Conservation (phyloP, 73 alveolate species). For the Stentor roeselii region DNA sequence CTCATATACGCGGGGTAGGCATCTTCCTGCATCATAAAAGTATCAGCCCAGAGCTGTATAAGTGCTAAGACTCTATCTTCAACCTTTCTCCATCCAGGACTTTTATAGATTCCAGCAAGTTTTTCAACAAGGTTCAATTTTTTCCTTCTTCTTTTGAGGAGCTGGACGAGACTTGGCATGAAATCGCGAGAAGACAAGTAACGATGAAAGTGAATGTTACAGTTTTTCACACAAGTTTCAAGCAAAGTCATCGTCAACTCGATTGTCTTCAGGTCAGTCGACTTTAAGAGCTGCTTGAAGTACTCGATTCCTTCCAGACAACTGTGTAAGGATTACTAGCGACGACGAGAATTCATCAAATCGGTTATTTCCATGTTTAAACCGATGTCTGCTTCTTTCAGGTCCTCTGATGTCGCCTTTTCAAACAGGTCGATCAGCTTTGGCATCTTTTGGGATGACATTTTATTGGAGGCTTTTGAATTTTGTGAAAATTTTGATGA, state of each 20-base stretch:
- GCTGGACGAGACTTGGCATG: conserved; percentile 33
- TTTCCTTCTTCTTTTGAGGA: conserved; percentile 48
- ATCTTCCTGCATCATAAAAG: conserved; percentile 82
- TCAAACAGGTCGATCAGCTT: conserved; percentile 30
- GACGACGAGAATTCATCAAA: conserved; percentile 36
- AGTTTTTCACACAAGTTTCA: conserved; percentile 60
- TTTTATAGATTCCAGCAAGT: conserved; percentile 36
- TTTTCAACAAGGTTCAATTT: conserved; percentile 37
- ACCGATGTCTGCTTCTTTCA: conserved; percentile 33
- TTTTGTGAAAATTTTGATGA: no score
- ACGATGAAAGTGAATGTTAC: conserved; percentile 48
- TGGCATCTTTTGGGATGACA: neutral
- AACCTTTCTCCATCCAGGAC: conserved; percentile 38
- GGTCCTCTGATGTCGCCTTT: conserved; percentile 30
- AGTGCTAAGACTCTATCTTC: conserved; percentile 56
- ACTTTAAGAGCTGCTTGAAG: conserved; percentile 32
- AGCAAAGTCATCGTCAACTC: conserved; percentile 35
- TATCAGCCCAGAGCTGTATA: conserved; percentile 76
- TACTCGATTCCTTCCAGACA: conserved; percentile 32
- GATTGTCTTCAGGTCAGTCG: conserved; percentile 31
- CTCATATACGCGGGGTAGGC: conserved; percentile 54
- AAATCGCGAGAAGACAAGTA: conserved; percentile 36
- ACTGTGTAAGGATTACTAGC: conserved; percentile 34
- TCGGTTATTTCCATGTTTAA: conserved; percentile 39
- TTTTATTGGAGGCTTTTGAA: no score